A percentile compares a stretch with the other conserved stretches of the same genome.
Evolutionary conservation across 139 green algal species (phyloP).

Genomic region (Chlamydomonas sp.): DNA sequence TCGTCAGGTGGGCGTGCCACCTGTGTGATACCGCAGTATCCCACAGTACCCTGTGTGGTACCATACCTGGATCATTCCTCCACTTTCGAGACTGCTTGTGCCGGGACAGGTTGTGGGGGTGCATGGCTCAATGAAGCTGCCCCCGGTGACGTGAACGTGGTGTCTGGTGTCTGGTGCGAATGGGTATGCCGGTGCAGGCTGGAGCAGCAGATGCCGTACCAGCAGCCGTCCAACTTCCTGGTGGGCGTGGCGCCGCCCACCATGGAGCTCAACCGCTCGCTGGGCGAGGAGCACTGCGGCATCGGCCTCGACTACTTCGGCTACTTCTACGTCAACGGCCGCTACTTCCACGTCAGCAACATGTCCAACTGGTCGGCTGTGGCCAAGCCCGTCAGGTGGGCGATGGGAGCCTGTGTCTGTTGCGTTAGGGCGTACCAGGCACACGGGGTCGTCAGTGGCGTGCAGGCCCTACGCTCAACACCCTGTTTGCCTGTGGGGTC

Average conservation of each 20-base stretch:
- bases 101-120: too few relatives aligned
- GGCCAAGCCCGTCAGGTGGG: slow-evolving; percentile 56
- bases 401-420: background rate
- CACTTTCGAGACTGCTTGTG: too few relatives aligned
- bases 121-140: too few relatives aligned
- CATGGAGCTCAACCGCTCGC: slow-evolving; percentile 65
- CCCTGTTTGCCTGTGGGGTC: too few relatives aligned
- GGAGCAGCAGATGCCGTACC: slow-evolving; percentile 42
- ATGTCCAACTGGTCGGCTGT: slow-evolving; percentile 63
- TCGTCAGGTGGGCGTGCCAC: slow-evolving; percentile 46
- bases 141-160: too few relatives aligned
- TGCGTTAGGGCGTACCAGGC: too few relatives aligned
- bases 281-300: slow-evolving; percentile 68
- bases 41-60: background rate
- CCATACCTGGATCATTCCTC: background rate
- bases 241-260: slow-evolving; percentile 65
- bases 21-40: background rate
- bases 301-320: slow-evolving; percentile 72
- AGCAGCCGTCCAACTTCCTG: slow-evolving; percentile 63
- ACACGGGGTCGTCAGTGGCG: too few relatives aligned
- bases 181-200: background rate
- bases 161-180: too few relatives aligned
- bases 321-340: slow-evolving; percentile 75
- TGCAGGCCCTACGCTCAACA: too few relatives aligned
- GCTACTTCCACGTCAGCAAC: slow-evolving; percentile 72